Conservation (phyloP, 2,329 filamentous ascomycete species). For the Phyllosticta citribraziliensis region DNA sequence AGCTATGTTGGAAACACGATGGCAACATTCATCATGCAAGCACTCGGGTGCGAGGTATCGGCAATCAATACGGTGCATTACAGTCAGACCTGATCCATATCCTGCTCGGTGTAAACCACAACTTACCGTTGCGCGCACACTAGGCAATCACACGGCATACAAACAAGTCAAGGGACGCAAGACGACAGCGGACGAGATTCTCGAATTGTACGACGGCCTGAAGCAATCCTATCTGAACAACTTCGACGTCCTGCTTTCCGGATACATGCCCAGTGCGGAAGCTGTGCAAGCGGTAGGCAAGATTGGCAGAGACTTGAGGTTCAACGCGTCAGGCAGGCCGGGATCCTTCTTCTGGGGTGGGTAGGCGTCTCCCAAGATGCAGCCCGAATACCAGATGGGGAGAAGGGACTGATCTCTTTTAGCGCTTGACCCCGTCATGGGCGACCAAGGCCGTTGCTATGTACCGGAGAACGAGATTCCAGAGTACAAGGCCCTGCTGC, state of each 20-base stretch:
- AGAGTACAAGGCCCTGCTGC: slow-evolving; percentile 71
- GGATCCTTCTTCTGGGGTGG: slow-evolving; percentile 81
- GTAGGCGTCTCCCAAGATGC: not conserved
- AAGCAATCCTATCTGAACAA: slow-evolving; percentile 74
- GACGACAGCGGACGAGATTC: slow-evolving; percentile 71
- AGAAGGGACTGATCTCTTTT: not conserved
- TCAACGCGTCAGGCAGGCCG: slow-evolving; percentile 50
- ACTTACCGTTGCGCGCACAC: not conserved
- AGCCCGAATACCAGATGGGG: not conserved
- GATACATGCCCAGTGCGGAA: slow-evolving; percentile 83
- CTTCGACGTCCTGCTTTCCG: slow-evolving; percentile 90
- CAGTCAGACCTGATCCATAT: slow-evolving; percentile 50
- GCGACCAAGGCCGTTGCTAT: slow-evolving; percentile 85
- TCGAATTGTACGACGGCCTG: slow-evolving; percentile 74
- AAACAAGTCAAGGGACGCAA: slow-evolving; percentile 77
- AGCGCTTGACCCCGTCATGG: slow-evolving; percentile 97
- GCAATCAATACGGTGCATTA: slow-evolving; percentile 96
- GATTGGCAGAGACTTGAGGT: slow-evolving; percentile 72
- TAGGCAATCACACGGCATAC: slow-evolving; percentile 94
- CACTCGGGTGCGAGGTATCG: slow-evolving; percentile 84
- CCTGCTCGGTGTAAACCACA: not conserved
- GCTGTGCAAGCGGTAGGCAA: slow-evolving; percentile 74
- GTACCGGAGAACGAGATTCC: slow-evolving; percentile 87
- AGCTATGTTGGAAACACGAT: slow-evolving; percentile 98
- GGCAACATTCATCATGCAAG: slow-evolving; percentile 88